These are phyloP conservation scores for Yamadazyma blattariae DNA, from an alignment of 1,139 yeast genomes.

Conservation along the genomic window DNA sequence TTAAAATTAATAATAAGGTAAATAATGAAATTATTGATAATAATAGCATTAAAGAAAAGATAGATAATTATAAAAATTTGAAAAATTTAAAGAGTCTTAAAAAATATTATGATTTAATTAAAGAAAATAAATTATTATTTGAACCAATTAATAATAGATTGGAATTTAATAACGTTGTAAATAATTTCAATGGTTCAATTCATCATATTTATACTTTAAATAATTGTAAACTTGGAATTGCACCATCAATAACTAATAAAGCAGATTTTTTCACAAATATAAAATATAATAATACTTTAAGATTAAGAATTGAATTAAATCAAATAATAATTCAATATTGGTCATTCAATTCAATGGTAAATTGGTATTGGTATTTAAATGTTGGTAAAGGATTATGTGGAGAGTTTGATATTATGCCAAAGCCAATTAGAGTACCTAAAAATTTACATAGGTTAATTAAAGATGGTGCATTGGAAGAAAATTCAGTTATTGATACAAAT, in stretches of 20 bases:
- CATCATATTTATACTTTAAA: conserved; percentile 30
- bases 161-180: conserved; percentile 16
- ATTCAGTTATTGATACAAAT: not conserved
- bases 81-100: conserved; percentile 15
- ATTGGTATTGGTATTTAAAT: conserved; percentile 36
- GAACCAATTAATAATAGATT: conserved; percentile 29
- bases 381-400: conserved; percentile 33
- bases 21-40: conserved; percentile 3
- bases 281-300: conserved; percentile 34
- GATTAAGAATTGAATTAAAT: conserved; percentile 39
- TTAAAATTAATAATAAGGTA: conserved; percentile 13
- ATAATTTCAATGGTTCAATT: conserved; percentile 22
- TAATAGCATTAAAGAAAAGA: conserved; percentile 12
- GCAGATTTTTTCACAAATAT: conserved; percentile 11
- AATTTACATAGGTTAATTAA: not conserved
- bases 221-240: conserved; percentile 34
- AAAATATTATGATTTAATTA: conserved; percentile 19
- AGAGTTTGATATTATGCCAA: conserved; percentile 20
- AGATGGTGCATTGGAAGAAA: not conserved
- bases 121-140: conserved; percentile 33
- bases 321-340: conserved; percentile 43
- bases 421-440: conserved; percentile 32
- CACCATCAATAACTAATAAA: conserved; percentile 19
- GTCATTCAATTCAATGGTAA: conserved; percentile 40
- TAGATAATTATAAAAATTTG: conserved; percentile 11